Conservation (phyloP, 129 eudicot genomes). For the Escallonia herrerae region DNA sequence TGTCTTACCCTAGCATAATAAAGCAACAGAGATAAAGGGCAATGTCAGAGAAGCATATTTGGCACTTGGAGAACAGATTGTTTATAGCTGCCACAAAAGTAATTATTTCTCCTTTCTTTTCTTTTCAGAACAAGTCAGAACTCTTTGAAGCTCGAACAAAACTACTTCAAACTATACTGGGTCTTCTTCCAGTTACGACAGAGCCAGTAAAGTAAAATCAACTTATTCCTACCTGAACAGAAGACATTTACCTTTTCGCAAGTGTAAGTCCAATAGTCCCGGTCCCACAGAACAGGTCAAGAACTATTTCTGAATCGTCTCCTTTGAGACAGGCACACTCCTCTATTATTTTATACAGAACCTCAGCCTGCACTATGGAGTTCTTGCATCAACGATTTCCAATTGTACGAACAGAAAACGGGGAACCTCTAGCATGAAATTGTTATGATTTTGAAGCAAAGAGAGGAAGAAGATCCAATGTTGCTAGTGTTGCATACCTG, state of each 20-base stretch:
- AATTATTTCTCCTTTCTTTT: no score
- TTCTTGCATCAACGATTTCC: background rate
- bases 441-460: no score
- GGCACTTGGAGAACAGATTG: background rate
- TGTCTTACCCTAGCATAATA: conserved; percentile 53
- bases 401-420: no score
- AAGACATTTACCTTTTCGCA: conserved; percentile 57
- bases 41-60: background rate
- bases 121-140: no score
- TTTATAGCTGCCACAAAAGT: background rate
- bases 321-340: conserved; percentile 79
- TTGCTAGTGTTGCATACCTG: conserved; percentile 47
- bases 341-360: conserved; percentile 73
- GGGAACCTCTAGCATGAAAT: no score
- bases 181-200: no score
- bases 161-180: no score
- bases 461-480: background rate
- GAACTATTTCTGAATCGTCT: conserved; percentile 82
- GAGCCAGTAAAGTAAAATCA: no score
- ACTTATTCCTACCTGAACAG: background rate
- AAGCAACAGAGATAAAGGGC: background rate
- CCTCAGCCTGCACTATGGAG: conserved; percentile 59
- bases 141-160: no score
- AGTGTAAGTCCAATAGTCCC: conserved; percentile 91
- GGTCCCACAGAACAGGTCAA: conserved; percentile 91